Conservation (phyloP, 192 early-diverging fungal species). For the Phlyctochytrium planicorne region DNA sequence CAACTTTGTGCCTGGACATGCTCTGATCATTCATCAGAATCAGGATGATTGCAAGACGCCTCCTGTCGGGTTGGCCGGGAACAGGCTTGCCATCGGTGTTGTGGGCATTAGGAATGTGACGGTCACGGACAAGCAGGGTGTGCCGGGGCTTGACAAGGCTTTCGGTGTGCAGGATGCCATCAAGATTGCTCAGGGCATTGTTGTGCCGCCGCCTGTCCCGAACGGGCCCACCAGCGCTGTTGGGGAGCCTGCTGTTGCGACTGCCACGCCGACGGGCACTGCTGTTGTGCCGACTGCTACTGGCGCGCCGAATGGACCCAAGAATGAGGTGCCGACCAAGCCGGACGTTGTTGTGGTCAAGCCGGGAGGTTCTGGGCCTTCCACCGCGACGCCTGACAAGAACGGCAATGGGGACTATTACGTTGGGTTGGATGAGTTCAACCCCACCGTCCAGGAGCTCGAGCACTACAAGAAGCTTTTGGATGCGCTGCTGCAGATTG, state of each 20-base stretch:
- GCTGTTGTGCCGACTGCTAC: background rate
- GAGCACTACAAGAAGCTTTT: background rate
- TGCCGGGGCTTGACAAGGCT: background rate
- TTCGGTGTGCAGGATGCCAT: no score
- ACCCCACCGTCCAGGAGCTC: background rate
- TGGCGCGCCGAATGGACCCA: background rate
- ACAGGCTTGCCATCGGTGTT: slow-evolving; percentile 29
- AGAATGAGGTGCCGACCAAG: background rate
- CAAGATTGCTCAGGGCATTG: background rate
- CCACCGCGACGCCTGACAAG: background rate
- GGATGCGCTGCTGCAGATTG: background rate
- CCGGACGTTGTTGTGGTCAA: background rate
- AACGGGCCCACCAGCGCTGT: background rate
- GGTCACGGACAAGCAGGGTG: background rate
- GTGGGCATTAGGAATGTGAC: slow-evolving; percentile 17
- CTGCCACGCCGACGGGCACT: background rate
- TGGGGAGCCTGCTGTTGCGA: background rate
- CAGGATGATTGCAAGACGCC: slow-evolving; percentile 32
- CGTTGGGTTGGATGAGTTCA: background rate
- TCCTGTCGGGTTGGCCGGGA: slow-evolving; percentile 28
- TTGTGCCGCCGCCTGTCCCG: background rate
- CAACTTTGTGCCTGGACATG: slow-evolving; percentile 20
- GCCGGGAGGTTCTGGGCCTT: background rate
- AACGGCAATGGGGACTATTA: background rate
- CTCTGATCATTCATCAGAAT: slow-evolving; percentile 26